phyloP scores from a whole-genome alignment of 768 basidiomycete genomes.

The Termitomyces eurrhizus region DNA sequence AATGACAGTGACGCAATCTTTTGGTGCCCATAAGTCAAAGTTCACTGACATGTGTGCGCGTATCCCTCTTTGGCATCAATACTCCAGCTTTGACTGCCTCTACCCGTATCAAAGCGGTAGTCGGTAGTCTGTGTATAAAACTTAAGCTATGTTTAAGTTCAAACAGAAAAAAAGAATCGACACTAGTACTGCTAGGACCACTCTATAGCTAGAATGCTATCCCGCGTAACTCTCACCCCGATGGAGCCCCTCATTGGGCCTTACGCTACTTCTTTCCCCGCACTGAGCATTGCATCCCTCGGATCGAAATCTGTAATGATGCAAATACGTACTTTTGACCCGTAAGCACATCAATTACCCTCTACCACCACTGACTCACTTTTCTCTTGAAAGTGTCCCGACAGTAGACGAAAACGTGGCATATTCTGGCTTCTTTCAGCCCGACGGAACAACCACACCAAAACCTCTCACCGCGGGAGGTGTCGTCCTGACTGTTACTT shows the following conservation, averaged over 20 bases:
- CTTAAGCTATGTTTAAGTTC: background rate
- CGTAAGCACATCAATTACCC: background rate
- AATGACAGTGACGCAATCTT: background rate
- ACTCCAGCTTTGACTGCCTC: background rate
- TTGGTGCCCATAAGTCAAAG: background rate
- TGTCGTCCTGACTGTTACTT: background rate
- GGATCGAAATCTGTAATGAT: conserved; percentile 8
- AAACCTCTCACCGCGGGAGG: background rate
- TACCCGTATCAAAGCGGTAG: background rate
- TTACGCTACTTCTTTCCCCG: conserved; percentile 4
- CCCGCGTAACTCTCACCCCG: conserved; percentile 3
- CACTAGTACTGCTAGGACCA: background rate
- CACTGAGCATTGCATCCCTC: conserved; percentile 6
- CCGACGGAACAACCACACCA: background rate
- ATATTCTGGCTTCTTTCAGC: background rate
- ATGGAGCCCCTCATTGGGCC: conserved; percentile 6
- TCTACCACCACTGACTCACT: background rate
- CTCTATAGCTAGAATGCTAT: conserved; percentile 4
- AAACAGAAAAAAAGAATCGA: background rate
- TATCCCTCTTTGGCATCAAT: background rate
- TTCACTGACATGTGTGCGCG: background rate
- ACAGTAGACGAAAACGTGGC: background rate
- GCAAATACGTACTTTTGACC: conserved; percentile 6
- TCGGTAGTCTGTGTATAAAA: background rate
- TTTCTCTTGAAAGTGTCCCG: background rate